Evolutionary conservation across 1,139 yeast species (phyloP).

Genomic region (Cylindricascospora bacillispora): DNA sequence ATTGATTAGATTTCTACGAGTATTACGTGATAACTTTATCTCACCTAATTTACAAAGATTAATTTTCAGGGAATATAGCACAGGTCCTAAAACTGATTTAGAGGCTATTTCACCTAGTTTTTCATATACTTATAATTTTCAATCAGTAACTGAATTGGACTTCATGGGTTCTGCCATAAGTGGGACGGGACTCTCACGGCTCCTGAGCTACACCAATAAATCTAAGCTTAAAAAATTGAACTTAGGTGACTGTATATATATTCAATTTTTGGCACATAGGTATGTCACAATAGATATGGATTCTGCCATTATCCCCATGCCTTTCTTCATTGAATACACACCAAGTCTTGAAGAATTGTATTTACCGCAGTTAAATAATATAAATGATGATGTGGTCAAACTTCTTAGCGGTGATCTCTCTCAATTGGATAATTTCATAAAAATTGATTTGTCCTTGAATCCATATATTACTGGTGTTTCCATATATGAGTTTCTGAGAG

Average conservation of each 20-base stretch:
- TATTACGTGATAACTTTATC: slow-evolving; percentile 9
- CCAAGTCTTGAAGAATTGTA: slow-evolving; percentile 14
- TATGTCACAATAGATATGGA: slow-evolving; percentile 5
- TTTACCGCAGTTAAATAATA: slow-evolving; percentile 17
- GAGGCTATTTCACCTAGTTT: slow-evolving; percentile 6
- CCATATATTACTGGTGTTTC: slow-evolving; percentile 22
- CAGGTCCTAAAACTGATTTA: slow-evolving; percentile 7
- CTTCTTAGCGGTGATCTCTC: slow-evolving; percentile 8
- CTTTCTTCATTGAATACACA: slow-evolving; percentile 7
- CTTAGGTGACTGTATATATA: slow-evolving; percentile 21
- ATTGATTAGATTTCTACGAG: slow-evolving; percentile 10
- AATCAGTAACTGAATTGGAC: slow-evolving; percentile 13
- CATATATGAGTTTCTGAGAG: slow-evolving; percentile 16
- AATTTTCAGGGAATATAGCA: slow-evolving; percentile 19
- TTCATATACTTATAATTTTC: slow-evolving; percentile 10
- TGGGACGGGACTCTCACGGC: slow-evolving; percentile 12
- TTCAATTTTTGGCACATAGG: slow-evolving; percentile 9
- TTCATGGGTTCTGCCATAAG: slow-evolving; percentile 23
- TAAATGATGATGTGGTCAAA: slow-evolving; percentile 13
- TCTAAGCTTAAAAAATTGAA: slow-evolving; percentile 11
- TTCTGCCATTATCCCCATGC: slow-evolving; percentile 6
- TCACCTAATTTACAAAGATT: slow-evolving; percentile 11
- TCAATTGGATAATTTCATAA: slow-evolving; percentile 9
- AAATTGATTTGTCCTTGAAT: slow-evolving; percentile 21
- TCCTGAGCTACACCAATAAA: slow-evolving; percentile 8